These are phyloP conservation scores for Yamadazyma sp. DNA, from an alignment of 805 yeast genomes.

Conservation along the genomic window DNA sequence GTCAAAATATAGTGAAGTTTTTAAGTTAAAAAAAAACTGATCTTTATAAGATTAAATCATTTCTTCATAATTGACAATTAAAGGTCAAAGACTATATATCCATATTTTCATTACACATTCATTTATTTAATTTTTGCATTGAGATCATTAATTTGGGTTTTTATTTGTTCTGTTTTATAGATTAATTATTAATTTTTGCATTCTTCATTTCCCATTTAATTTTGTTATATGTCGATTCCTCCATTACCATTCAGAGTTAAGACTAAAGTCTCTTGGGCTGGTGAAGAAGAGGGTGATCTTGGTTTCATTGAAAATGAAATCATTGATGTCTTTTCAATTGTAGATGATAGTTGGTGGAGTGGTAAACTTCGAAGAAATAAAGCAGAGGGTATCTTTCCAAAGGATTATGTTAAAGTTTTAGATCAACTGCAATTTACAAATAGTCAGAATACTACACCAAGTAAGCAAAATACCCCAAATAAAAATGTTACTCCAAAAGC, in stretches of 20 bases:
- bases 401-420: conserved; percentile 71
- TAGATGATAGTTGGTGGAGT: conserved; percentile 92
- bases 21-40: too few species aligned
- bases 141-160: not conserved
- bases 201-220: not conserved
- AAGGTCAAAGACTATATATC: too few species aligned
- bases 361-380: conserved; percentile 79
- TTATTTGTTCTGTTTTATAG: conserved; percentile 2
- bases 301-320: conserved; percentile 94
- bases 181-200: conserved; percentile 1
- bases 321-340: conserved; percentile 74
- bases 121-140: not conserved
- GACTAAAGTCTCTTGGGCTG: conserved; percentile 92
- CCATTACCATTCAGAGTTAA: conserved; percentile 68
- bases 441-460: conserved; percentile 7
- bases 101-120: too few species aligned
- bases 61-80: too few species aligned
- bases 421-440: conserved; percentile 19
- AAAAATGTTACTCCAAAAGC: conserved; percentile 13
- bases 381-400: conserved; percentile 82
- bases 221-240: conserved; percentile 22
- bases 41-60: too few species aligned
- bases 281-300: conserved; percentile 81
- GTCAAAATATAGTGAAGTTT: too few species aligned
- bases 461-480: conserved; percentile 10